Percentiles rank a stretch among this genome's conserved stretches.
Evolutionary conservation across 495 filamentous ascomycete species (phyloP).

Genomic region (Hypoxylon lienhwacheense): DNA sequence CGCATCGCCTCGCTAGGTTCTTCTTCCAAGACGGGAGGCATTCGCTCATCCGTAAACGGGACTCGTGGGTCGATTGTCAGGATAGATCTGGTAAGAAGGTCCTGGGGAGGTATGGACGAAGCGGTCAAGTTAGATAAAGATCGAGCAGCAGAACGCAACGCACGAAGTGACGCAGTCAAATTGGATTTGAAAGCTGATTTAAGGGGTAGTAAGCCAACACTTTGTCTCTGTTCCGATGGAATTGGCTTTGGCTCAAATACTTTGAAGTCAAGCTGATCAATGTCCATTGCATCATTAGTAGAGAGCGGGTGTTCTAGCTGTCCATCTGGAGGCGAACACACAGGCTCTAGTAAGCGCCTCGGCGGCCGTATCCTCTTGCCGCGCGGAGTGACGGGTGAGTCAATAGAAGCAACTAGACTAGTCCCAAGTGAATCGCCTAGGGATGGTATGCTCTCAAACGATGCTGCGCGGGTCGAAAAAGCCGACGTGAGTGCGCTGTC

Average conservation of each 20-base stretch:
- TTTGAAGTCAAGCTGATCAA: conserved; percentile 51
- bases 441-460: conserved; percentile 53
- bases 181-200: conserved; percentile 84
- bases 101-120: conserved; percentile 76
- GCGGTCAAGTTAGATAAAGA: conserved; percentile 77
- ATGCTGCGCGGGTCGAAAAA: conserved; percentile 48
- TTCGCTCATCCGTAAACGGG: conserved; percentile 83
- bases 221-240: conserved; percentile 41
- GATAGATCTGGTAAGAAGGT: conserved; percentile 85
- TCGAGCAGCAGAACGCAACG: conserved; percentile 80
- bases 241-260: conserved; percentile 43
- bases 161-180: conserved; percentile 85
- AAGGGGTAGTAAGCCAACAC: conserved; percentile 41
- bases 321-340: conserved; percentile 47
- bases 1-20: conserved; percentile 84
- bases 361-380: conserved; percentile 44
- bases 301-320: conserved; percentile 52
- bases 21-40: conserved; percentile 73
- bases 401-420: conserved; percentile 45
- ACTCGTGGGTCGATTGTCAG: conserved; percentile 71
- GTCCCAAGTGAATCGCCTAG: conserved; percentile 47
- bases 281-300: conserved; percentile 29
- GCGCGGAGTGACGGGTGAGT: conserved; percentile 43
- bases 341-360: conserved; percentile 47
- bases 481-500: conserved; percentile 49